Evolutionary conservation across 2,329 filamentous ascomycete species (phyloP), one percentile per base, ranked within the genome.

Genomic region (Zymoseptoria tritici): DNA sequence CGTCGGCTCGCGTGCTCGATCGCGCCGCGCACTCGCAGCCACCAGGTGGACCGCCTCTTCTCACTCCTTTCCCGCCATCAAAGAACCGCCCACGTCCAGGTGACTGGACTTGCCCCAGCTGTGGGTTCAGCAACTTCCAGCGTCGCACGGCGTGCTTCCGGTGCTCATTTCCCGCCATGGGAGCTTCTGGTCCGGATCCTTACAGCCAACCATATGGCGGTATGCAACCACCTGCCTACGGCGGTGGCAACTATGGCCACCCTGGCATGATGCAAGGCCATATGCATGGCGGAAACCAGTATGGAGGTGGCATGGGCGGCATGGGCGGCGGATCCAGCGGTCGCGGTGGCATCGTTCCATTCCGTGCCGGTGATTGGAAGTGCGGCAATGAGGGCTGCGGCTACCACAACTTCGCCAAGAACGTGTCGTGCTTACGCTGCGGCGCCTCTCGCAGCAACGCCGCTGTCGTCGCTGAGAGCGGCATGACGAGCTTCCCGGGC

Each of bases 321-420:
- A 77, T 78, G 62, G 80, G 80, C 62, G 77, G 78, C 42, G 90
- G 91, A 81, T 68, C 68, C 11, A 88, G 89, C 57, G 70, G 72
- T 54, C 72, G 73, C 64, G 89, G 80, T 52, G 82, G 90, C 64
- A 88, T 71, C 31, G 94, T 99, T 51, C 94, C 94, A 16, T 99
- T 99, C 87, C 89, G 94, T 71, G 94, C 94, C 58, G 94, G 94
- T 72, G 94, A 99, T 73, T 99, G 94, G 94, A 97, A 97, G 77
- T 99, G 94, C 72, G 94, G 94, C 59, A 94, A 94, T 66, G 94
- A 99, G 72, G 91, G 92, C 46, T 99, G 94, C 74, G 91, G 90
- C 60, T 99, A 99, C 76, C 94, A 99, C 81, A 99, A 99, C 80
- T 99, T 99, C 73, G 94, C 94, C 63, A 99, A 99, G 84, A 99